These are phyloP conservation scores for Saprolegnia diclina DNA, from an alignment of 352 stramenopile genomes.

Conservation along the genomic window DNA sequence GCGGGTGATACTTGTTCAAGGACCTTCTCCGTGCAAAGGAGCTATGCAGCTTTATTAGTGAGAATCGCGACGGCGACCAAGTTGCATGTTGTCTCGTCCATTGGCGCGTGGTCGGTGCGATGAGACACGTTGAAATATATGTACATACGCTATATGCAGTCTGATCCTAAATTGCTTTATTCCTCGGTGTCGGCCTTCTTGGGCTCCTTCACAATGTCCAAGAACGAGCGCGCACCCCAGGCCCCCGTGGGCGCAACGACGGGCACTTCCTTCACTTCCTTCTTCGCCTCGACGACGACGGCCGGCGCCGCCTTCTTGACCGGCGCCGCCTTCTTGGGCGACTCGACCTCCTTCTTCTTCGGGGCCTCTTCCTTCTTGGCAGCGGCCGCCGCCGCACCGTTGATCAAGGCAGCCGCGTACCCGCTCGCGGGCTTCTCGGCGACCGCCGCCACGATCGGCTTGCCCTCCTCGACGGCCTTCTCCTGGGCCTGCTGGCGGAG, in stretches of 20 bases:
- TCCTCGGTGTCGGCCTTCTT: constrained; percentile 1
- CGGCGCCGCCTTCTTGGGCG: constrained; percentile 32
- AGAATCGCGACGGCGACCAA: no score
- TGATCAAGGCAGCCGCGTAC: constrained; percentile 73
- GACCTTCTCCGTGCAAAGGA: no score
- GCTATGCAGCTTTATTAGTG: no score
- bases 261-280: constrained; percentile 28
- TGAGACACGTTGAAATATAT: background rate
- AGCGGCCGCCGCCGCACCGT: constrained; percentile 38
- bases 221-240: constrained; percentile 75
- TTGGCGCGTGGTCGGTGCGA: background rate
- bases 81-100: background rate
- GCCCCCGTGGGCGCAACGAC: constrained; percentile 38
- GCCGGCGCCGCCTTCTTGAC: constrained; percentile 33
- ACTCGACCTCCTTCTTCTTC: constrained; percentile 30
- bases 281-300: constrained; percentile 32
- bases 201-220: constrained; percentile 67
- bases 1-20: no score
- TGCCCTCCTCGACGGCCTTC: constrained; percentile 18
- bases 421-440: constrained; percentile 31
- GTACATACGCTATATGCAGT: background rate
- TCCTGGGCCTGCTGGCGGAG: constrained; percentile 42
- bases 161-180: constrained; percentile 14
- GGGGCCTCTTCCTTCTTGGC: constrained; percentile 37
- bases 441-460: constrained; percentile 28